Evolutionary conservation across 768 basidiomycete genomes (phyloP).

Genomic region (Brasilioporus rufonigricans): DNA sequence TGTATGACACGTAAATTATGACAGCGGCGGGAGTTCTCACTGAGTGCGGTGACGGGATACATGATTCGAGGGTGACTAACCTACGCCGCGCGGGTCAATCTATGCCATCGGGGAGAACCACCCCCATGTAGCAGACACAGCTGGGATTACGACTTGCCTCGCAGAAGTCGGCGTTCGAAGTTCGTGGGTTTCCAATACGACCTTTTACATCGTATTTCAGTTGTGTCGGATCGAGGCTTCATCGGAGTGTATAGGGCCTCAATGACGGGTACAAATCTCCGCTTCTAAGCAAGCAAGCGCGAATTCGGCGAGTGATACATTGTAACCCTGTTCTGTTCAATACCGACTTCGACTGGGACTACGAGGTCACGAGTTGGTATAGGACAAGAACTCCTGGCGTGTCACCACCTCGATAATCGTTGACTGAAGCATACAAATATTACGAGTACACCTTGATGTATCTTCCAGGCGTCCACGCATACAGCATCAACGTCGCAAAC

Average conservation of each 20-base stretch:
- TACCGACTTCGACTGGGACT: slow-evolving; percentile 7
- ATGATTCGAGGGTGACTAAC: slow-evolving; percentile 30
- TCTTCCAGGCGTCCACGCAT: not conserved
- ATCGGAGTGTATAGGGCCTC: slow-evolving; percentile 9
- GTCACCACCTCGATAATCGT: not conserved
- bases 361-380: not conserved
- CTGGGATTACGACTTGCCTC: slow-evolving; percentile 16
- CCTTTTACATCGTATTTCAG: slow-evolving; percentile 10
- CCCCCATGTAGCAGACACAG: not conserved
- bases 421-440: not conserved
- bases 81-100: slow-evolving; percentile 24
- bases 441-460: too few relatives aligned
- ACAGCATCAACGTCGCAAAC: not conserved
- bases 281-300: slow-evolving; percentile 25
- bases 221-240: slow-evolving; percentile 21
- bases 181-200: slow-evolving; percentile 17
- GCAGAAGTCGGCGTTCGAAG: slow-evolving; percentile 16
- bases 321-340: slow-evolving; percentile 2
- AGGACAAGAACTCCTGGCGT: not conserved
- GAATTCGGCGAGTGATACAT: slow-evolving; percentile 15
- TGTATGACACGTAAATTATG: slow-evolving; percentile 29
- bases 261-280: slow-evolving; percentile 27
- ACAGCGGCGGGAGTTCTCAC: slow-evolving; percentile 26
- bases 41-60: slow-evolving; percentile 11
- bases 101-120: slow-evolving; percentile 32